Base-by-base conservation (phyloP, 371 early-diverging fungal genomes). In the Basidiobolus meristosporus region DNA sequence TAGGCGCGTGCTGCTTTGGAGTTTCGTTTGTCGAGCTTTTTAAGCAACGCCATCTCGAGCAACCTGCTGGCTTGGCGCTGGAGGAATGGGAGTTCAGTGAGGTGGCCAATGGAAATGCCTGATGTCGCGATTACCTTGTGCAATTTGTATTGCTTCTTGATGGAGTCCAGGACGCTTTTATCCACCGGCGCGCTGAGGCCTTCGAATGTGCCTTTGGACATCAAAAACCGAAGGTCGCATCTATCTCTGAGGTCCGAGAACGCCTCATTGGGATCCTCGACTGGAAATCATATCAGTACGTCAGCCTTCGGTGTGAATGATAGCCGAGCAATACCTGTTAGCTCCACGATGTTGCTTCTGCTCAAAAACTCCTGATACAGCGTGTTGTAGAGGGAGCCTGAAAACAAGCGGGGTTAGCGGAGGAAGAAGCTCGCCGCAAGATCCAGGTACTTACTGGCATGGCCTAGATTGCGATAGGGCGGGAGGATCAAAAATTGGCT, bases 401-500 rank as follows among this genome's bases (percentile, higher is more conserved):
- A 3, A 26, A 26, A 26, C 3, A 9, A 26, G 9, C 26, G 26
- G 3, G 3, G 26, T 26, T 9, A 26, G 9, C 9, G n/a, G n/a
- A n/a, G n/a, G n/a, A n/a, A n/a, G n/a, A n/a, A n/a, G n/a, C n/a
- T n/a, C n/a, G n/a, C n/a, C n/a, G n/a, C n/a, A n/a, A n/a, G n/a
- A n/a, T 32, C 16, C 9, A 11, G 17, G 32, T 11, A 54, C 57
- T 56, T 61, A 56, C 79, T 66, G 34, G 90, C 93, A 52, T 88
- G 88, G 11, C 90, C 89, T 41, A 68, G 57, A 30, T 70, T 60
- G 49, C 85, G 90, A 51, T 63, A 89, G 18, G 89, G 84, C 29
- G 91, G 90, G 38, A 93, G 52, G 10, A 93, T 69, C 16, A 93
- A 43, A 43, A 90, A 86, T 66, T 93, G 93, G 48, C 88, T 84